Conservation (phyloP, 352 stramenopile genomes). For the Hyaloperonospora arabidopsidis region DNA sequence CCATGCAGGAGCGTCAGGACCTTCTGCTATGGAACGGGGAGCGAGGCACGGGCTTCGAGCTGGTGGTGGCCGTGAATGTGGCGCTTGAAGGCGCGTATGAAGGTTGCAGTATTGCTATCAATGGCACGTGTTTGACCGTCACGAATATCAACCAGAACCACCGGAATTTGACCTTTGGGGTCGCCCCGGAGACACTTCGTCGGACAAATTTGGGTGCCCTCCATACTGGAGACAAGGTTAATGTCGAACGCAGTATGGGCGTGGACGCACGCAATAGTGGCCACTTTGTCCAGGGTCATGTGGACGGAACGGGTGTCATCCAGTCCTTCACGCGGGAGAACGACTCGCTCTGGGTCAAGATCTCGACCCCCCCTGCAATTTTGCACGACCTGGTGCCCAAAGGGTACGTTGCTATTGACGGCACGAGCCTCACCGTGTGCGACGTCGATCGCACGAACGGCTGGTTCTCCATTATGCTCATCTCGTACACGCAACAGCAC, state of each 20-base stretch:
- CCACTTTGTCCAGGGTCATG: constrained; percentile 98
- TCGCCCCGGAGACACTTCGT: constrained; percentile 93
- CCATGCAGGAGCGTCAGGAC: constrained; percentile 85
- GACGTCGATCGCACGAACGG: constrained; percentile 74
- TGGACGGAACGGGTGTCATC: constrained; percentile 93
- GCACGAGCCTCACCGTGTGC: constrained; percentile 96
- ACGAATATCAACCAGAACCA: constrained; percentile 82
- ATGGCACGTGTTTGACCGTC: constrained; percentile 96
- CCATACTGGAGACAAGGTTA: constrained; percentile 88
- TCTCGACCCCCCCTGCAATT: constrained; percentile 70
- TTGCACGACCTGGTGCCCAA: constrained; percentile 89
- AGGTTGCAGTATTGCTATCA: constrained; percentile 95
- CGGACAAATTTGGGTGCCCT: constrained; percentile 86
- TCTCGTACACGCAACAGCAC: constrained; percentile 96
- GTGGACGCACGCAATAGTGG: constrained; percentile 92
- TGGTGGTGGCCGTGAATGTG: constrained; percentile 72
- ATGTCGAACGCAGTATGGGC: constrained; percentile 87
- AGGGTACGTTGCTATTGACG: constrained; percentile 97
- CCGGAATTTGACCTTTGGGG: constrained; percentile 82
- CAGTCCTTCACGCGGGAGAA: constrained; percentile 84
- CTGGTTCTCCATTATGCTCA: constrained; percentile 99
- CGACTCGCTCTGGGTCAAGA: constrained; percentile 95
- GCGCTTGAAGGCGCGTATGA: constrained; percentile 83
- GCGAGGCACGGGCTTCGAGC: constrained; percentile 82
- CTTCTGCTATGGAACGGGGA: constrained; percentile 94